A percentile compares a stretch with the other conserved stretches of the same genome.
Evolutionary conservation across 1,284 basidiomycete species (phyloP).

Genomic region (Taiwanofungus camphoratus): DNA sequence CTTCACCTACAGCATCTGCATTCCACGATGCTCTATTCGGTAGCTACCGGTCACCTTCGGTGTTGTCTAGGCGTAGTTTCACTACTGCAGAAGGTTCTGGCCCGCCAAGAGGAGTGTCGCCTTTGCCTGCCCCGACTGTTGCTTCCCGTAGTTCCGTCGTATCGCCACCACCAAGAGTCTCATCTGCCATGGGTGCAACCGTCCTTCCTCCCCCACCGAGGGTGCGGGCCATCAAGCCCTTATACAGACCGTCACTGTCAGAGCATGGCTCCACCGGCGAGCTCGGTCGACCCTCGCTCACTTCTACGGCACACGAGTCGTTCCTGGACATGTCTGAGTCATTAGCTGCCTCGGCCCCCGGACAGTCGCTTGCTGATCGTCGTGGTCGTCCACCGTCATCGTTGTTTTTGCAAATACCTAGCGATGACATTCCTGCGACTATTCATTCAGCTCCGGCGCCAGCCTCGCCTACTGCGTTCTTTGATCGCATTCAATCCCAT

Average conservation of each 20-base stretch:
- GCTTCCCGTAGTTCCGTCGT: conserved; percentile 37
- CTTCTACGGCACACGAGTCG: conserved; percentile 2
- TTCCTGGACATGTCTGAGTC: not conserved
- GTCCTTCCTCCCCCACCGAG: conserved; percentile 51
- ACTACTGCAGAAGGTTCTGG: conserved; percentile 23
- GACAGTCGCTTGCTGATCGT: conserved; percentile 21
- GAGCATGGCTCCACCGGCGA: conserved; percentile 21
- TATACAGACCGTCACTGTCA: conserved; percentile 25
- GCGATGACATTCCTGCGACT: conserved; percentile 15
- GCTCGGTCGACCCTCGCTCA: conserved; percentile 15
- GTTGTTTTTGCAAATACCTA: conserved; percentile 25
- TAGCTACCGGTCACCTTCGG: conserved; percentile 28
- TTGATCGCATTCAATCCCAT: conserved; percentile 64
- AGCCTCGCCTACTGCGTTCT: conserved; percentile 62
- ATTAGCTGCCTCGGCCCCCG: not conserved
- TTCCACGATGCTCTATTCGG: conserved; percentile 54
- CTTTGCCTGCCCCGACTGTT: conserved; percentile 10
- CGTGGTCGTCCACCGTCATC: conserved; percentile 17
- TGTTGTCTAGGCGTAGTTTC: conserved; percentile 28
- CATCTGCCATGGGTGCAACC: conserved; percentile 37
- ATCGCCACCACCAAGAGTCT: conserved; percentile 47
- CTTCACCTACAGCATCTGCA: conserved; percentile 65
- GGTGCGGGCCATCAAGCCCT: conserved; percentile 32
- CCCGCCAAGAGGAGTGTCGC: conserved; percentile 18
- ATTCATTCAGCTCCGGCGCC: conserved; percentile 48